These are phyloP conservation scores for Exophiala sp. DNA, from an alignment of 2,329 filamentous ascomycete species.

Conservation along the genomic window DNA sequence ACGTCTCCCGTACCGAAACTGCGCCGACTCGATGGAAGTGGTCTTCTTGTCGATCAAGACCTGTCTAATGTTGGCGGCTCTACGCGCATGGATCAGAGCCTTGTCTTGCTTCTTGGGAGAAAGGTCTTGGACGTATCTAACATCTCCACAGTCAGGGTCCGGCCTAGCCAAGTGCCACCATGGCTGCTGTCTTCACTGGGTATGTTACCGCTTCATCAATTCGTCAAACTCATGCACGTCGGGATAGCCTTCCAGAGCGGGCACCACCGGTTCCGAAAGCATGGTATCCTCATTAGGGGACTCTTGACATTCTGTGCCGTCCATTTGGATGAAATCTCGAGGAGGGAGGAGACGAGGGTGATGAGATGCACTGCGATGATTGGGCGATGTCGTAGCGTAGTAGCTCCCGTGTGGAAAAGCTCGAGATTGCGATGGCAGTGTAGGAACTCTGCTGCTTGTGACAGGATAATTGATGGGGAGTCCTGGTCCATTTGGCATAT, in stretches of 20 bases:
- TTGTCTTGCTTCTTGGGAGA: constrained; percentile 50
- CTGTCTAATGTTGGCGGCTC: constrained; percentile 44
- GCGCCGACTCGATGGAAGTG: constrained; percentile 46
- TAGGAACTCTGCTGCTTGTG: constrained; percentile 30
- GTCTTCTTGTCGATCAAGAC: constrained; percentile 47
- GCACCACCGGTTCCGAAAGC: constrained; percentile 42
- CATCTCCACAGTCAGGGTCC: not conserved
- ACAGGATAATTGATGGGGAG: constrained; percentile 33
- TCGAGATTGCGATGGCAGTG: constrained; percentile 32
- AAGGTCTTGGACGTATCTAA: constrained; percentile 45
- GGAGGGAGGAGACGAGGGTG: constrained; percentile 32
- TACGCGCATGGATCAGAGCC: constrained; percentile 45
- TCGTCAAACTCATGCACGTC: constrained; percentile 43
- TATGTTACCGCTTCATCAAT: constrained; percentile 40
- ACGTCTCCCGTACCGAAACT: constrained; percentile 39
- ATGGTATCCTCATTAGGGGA: constrained; percentile 40
- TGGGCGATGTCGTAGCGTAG: constrained; percentile 28
- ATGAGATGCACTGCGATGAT: constrained; percentile 34
- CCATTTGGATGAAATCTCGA: constrained; percentile 34
- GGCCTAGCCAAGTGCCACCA: not conserved
- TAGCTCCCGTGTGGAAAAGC: constrained; percentile 29
- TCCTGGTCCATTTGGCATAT: constrained; percentile 31
- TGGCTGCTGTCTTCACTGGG: not conserved
- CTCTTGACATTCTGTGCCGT: constrained; percentile 42
- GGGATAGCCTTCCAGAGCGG: constrained; percentile 42